Evolutionary conservation across 1,139 yeast species (phyloP).

Genomic region (Diutina ranongensis): DNA sequence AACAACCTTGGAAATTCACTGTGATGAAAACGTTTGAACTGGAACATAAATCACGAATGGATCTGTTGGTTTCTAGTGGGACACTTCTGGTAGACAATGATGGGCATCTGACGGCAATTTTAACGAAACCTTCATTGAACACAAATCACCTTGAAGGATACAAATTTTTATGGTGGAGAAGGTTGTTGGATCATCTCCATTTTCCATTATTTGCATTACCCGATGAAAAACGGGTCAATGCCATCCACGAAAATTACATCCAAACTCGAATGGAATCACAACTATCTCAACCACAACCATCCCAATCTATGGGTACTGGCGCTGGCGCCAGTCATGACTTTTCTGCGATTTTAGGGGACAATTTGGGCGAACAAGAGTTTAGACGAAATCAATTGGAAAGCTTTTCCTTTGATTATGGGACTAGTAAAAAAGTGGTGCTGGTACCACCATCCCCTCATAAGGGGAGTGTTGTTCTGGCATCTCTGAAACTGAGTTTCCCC

Average conservation of each 20-base stretch:
- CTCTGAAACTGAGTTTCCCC: neutral
- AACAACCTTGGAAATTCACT: slow-evolving; percentile 60
- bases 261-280: slow-evolving; percentile 10
- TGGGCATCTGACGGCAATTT: slow-evolving; percentile 6
- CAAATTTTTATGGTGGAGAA: slow-evolving; percentile 25
- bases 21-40: slow-evolving; percentile 28
- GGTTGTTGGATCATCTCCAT: slow-evolving; percentile 19
- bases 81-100: slow-evolving; percentile 5
- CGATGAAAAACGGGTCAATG: slow-evolving; percentile 20
- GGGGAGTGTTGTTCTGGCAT: neutral
- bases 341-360: slow-evolving; percentile 25
- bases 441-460: slow-evolving; percentile 8
- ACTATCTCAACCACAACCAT: neutral
- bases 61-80: slow-evolving; percentile 13
- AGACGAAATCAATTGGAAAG: slow-evolving; percentile 19
- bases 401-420: slow-evolving; percentile 18
- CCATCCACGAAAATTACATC: slow-evolving; percentile 18
- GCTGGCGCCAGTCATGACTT: slow-evolving; percentile 21
- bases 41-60: slow-evolving; percentile 21
- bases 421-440: neutral
- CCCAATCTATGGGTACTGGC: neutral
- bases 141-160: slow-evolving; percentile 17
- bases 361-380: slow-evolving; percentile 19
- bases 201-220: slow-evolving; percentile 37
- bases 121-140: slow-evolving; percentile 16